Percentiles rank a stretch among this genome's conserved stretches.
Conservation (phyloP, 306 rosid genomes). For the Amphicarpaea edgeworthii region DNA sequence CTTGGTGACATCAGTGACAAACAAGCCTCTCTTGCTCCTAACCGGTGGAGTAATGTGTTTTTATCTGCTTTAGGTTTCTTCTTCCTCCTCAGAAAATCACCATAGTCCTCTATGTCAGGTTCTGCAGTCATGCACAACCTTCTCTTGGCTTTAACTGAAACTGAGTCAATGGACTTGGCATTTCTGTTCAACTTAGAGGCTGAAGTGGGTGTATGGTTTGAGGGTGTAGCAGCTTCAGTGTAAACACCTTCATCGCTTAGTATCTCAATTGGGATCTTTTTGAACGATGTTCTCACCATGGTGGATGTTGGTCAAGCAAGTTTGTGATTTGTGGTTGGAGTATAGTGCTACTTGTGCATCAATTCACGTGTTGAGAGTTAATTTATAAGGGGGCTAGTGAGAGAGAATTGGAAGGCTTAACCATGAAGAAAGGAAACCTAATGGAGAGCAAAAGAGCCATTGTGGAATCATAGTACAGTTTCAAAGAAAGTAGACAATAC, state of each 20-base stretch:
- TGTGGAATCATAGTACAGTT: slow-evolving; percentile 21
- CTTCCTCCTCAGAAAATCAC: slow-evolving; percentile 45
- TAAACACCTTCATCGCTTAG: slow-evolving; percentile 68
- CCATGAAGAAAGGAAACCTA: slow-evolving; percentile 14
- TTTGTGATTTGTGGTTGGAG: slow-evolving; percentile 27
- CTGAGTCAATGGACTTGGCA: slow-evolving; percentile 54
- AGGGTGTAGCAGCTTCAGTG: slow-evolving; percentile 51
- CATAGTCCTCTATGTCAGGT: slow-evolving; percentile 74
- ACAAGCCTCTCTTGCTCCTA: slow-evolving; percentile 71
- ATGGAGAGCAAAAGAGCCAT: not conserved
- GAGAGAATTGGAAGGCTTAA: slow-evolving; percentile 24
- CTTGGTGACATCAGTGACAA: slow-evolving; percentile 73
- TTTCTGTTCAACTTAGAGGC: slow-evolving; percentile 33
- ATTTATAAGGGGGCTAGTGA: not conserved
- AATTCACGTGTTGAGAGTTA: not conserved
- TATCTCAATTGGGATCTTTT: slow-evolving; percentile 63
- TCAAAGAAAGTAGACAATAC: slow-evolving; percentile 17
- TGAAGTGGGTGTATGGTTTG: slow-evolving; percentile 17
- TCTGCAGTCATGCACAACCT: slow-evolving; percentile 41
- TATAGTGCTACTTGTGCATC: slow-evolving; percentile 20
- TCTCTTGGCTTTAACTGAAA: slow-evolving; percentile 58
- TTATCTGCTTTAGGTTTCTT: slow-evolving; percentile 56
- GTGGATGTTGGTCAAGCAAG: slow-evolving; percentile 42
- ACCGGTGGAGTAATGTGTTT: slow-evolving; percentile 59
- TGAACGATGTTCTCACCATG: slow-evolving; percentile 60